Percentiles rank a stretch among this genome's conserved stretches.
phyloP scores from a whole-genome alignment of 1,139 yeast genomes.

The Suhomyces anneliseae region DNA sequence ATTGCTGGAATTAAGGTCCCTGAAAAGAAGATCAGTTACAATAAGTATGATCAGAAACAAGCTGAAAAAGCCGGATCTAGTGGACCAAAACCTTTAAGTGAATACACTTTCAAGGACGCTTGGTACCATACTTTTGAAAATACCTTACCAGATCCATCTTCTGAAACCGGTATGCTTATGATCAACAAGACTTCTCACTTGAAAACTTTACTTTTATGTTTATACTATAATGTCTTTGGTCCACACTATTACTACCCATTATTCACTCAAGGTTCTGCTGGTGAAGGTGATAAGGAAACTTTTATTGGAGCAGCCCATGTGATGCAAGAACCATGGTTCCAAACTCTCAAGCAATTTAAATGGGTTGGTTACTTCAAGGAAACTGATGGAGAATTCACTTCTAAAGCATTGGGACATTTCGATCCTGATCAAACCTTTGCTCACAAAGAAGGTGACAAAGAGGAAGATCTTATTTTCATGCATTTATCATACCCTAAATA shows the following conservation, averaged over 20 bases:
- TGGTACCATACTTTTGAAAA: slow-evolving; percentile 57
- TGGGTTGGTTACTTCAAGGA: slow-evolving; percentile 55
- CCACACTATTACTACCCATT: slow-evolving; percentile 60
- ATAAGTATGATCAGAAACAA: slow-evolving; percentile 30
- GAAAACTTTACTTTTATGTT: slow-evolving; percentile 49
- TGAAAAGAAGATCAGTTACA: slow-evolving; percentile 37
- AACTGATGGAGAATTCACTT: slow-evolving; percentile 35
- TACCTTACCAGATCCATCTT: slow-evolving; percentile 60
- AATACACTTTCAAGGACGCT: slow-evolving; percentile 36
- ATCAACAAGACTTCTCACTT: slow-evolving; percentile 54
- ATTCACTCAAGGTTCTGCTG: slow-evolving; percentile 67
- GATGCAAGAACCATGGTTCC: slow-evolving; percentile 50
- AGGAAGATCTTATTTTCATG: slow-evolving; percentile 45
- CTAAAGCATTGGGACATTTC: slow-evolving; percentile 63
- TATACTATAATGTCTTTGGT: slow-evolving; percentile 63
- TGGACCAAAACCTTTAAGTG: slow-evolving; percentile 27
- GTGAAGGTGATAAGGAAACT: slow-evolving; percentile 73
- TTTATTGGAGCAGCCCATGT: slow-evolving; percentile 64
- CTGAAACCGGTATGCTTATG: slow-evolving; percentile 64
- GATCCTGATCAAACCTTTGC: slow-evolving; percentile 44
- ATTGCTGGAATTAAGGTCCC: slow-evolving; percentile 42
- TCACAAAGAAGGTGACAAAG: slow-evolving; percentile 22
- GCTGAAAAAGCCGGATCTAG: slow-evolving; percentile 21
- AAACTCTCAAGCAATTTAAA: slow-evolving; percentile 47
- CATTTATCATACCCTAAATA: slow-evolving; percentile 69